phyloP scores from a whole-genome alignment of 202 grass and related monocot species.

The Zoysia matrella region DNA sequence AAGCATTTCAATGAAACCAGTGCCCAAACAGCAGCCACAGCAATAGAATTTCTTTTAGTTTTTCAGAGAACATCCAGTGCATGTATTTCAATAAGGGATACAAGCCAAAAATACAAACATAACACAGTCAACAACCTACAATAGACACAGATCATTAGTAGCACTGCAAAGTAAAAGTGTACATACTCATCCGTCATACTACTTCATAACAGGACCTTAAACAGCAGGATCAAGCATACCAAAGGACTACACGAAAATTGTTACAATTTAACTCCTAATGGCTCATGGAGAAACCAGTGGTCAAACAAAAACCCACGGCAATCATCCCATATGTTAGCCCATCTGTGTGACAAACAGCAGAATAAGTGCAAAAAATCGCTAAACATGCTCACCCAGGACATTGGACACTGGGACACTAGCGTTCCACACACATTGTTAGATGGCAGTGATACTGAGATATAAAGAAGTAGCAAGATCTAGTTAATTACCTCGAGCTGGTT shows the following conservation, averaged over 20 bases:
- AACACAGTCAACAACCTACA: too few relatives aligned
- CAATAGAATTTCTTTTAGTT: too few relatives aligned
- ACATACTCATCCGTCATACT: too few relatives aligned
- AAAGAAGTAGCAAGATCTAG: conserved; percentile 17
- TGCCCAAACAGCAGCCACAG: too few relatives aligned
- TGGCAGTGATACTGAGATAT: background rate
- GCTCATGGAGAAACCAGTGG: background rate
- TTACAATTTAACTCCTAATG: background rate
- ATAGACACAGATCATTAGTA: too few relatives aligned
- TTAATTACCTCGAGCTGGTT: conserved; percentile 73
- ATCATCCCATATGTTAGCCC: background rate
- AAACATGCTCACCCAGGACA: background rate
- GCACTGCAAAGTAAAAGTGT: too few relatives aligned
- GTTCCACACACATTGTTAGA: background rate
- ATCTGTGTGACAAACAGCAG: background rate
- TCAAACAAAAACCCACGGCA: background rate
- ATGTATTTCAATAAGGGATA: too few relatives aligned
- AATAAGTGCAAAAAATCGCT: background rate
- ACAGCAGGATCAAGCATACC: background rate
- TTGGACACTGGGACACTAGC: background rate
- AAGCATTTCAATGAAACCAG: background rate
- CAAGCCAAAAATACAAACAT: too few relatives aligned
- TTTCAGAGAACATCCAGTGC: too few relatives aligned
- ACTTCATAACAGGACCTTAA: too few relatives aligned
- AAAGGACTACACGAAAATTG: background rate